These are phyloP conservation scores for Vinca minor DNA, from an alignment of 257 asterid species.

Conservation along the genomic window DNA sequence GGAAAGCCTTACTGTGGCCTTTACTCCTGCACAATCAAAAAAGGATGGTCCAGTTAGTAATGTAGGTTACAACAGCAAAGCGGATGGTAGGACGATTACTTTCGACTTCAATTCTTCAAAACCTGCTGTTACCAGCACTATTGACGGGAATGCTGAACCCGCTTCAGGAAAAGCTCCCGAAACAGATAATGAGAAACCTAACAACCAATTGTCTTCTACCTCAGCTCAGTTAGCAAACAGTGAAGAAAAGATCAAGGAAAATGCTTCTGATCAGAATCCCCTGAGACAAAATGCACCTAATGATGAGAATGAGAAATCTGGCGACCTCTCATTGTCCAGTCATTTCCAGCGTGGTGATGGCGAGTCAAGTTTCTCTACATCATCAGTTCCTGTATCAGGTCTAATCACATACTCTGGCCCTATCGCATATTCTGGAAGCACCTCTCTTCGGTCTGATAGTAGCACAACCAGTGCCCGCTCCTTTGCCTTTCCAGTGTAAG, in stretches of 20 bases:
- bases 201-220: conserved; percentile 8
- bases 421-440: conserved; percentile 56
- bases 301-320: conserved; percentile 13
- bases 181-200: conserved; percentile 11
- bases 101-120: conserved; percentile 39
- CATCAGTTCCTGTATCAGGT: conserved; percentile 33
- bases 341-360: conserved; percentile 42
- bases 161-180: conserved; percentile 13
- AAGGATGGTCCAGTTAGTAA: conserved; percentile 27
- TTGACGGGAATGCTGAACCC: conserved; percentile 13
- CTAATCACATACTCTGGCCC: conserved; percentile 58
- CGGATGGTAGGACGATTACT: conserved; percentile 38
- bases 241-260: conserved; percentile 14
- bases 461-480: conserved; percentile 81
- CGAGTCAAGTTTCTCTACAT: conserved; percentile 69
- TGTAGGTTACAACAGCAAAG: conserved; percentile 31
- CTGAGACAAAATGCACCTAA: conserved; percentile 8
- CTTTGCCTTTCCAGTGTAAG: conserved; percentile 83
- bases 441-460: conserved; percentile 80
- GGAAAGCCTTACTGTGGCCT: conserved; percentile 18
- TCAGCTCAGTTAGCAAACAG: conserved; percentile 16
- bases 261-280: conserved; percentile 12
- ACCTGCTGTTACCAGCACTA: conserved; percentile 9
- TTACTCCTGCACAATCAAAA: conserved; percentile 25
- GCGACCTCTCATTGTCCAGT: conserved; percentile 17